These are phyloP conservation scores for Endothia cerciana DNA, from an alignment of 2,329 filamentous ascomycete genomes.

Conservation along the genomic window DNA sequence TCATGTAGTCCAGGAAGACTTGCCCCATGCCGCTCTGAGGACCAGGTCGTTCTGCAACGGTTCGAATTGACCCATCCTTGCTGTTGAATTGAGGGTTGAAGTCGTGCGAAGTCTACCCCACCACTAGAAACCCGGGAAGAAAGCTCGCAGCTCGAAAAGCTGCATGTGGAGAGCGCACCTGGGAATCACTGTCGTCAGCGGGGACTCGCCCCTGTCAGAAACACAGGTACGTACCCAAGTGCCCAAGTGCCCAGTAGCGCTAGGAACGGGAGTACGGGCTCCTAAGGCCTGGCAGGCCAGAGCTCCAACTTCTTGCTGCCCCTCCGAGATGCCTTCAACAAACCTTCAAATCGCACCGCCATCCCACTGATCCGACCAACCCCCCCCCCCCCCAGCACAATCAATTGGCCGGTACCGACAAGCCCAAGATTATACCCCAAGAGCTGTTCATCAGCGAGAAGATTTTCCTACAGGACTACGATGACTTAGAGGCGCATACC, in stretches of 20 bases:
- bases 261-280: not conserved
- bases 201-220: not conserved
- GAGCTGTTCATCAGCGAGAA: not conserved
- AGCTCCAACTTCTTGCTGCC: not conserved
- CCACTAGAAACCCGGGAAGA: not conserved
- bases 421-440: not conserved
- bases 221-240: not conserved
- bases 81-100: conserved; percentile 8
- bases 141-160: conserved; percentile 8
- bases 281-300: not conserved
- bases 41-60: conserved; percentile 92
- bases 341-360: not conserved
- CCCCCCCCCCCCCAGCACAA: not conserved
- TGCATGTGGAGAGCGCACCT: not conserved
- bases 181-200: not conserved
- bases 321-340: not conserved
- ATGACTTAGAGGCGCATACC: conserved; percentile 18
- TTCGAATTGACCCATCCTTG: conserved; percentile 58
- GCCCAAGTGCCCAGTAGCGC: not conserved
- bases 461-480: not conserved
- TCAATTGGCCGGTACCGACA: conserved; percentile 4
- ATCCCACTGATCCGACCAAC: not conserved
- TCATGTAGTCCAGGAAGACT: conserved; percentile 33
- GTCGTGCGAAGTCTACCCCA: conserved; percentile 1
- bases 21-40: conserved; percentile 87